Conservation (phyloP, 495 filamentous ascomycete species). For the Penicillium turbatum region DNA sequence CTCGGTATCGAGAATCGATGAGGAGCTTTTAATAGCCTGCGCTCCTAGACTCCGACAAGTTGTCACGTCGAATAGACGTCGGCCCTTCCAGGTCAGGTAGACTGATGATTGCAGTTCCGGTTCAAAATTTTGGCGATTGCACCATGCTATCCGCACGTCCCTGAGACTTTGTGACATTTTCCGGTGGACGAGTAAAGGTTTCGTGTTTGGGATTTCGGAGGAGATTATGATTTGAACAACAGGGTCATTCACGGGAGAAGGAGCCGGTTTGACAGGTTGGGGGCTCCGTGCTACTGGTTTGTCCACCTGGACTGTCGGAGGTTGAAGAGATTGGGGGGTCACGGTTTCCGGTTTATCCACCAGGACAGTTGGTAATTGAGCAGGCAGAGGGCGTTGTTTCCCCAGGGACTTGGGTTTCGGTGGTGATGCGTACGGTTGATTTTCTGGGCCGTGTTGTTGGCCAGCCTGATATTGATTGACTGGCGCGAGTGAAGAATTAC, state of each 20-base stretch:
- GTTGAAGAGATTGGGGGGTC: neutral
- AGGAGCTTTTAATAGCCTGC: constrained; percentile 36
- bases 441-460: neutral
- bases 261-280: neutral
- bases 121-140: constrained; percentile 51
- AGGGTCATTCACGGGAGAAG: constrained; percentile 26
- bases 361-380: neutral
- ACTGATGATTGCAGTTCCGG: constrained; percentile 46
- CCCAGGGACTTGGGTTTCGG: neutral
- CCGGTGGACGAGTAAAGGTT: constrained; percentile 61
- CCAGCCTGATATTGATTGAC: neutral
- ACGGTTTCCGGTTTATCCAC: neutral
- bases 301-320: neutral
- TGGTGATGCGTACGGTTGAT: neutral
- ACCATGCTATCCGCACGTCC: constrained; percentile 67
- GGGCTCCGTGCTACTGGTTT: neutral
- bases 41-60: constrained; percentile 64
- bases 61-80: constrained; percentile 66
- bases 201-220: constrained; percentile 58
- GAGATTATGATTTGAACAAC: constrained; percentile 69
- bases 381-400: neutral
- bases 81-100: constrained; percentile 75
- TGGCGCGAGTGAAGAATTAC: neutral
- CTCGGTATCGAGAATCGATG: constrained; percentile 26
- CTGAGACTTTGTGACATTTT: constrained; percentile 60